phyloP scores from a whole-genome alignment of 306 rosid genomes.

The Crataegus laevigata region DNA sequence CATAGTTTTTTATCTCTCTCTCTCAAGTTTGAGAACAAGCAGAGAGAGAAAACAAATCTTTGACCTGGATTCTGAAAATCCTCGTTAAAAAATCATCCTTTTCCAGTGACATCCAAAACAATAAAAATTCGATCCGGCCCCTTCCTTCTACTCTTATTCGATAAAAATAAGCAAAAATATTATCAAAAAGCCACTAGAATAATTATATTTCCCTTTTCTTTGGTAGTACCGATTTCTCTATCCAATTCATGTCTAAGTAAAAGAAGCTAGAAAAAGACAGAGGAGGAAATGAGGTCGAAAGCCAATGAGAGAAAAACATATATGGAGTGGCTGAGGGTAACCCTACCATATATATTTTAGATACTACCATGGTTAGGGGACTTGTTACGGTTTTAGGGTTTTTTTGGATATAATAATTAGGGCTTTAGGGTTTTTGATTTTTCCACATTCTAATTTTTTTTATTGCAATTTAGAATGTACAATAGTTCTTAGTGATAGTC shows the following conservation, averaged over 20 bases:
- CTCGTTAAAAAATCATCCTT: conserved; percentile 22
- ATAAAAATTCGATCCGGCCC: conserved; percentile 8
- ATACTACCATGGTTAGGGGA: background rate
- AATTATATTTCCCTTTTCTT: conserved; percentile 11
- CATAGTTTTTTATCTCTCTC: background rate
- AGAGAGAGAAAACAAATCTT: conserved; percentile 37
- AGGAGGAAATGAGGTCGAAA: conserved; percentile 6
- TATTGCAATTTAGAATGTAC: no score
- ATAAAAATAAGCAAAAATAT: background rate
- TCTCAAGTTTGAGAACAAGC: background rate
- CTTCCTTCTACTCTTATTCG: background rate
- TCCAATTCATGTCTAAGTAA: background rate
- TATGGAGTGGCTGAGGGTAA: conserved; percentile 2
- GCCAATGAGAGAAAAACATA: background rate
- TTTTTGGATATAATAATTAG: background rate
- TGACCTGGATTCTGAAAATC: conserved; percentile 40
- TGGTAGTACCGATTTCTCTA: background rate
- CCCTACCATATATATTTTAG: conserved; percentile 6
- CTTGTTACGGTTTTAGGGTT: background rate
- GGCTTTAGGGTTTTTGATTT: background rate
- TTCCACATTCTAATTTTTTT: no score
- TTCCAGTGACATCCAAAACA: conserved; percentile 4
- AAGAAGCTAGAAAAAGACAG: background rate
- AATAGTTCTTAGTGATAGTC: no score
- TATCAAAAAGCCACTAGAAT: conserved; percentile 13